These are phyloP conservation scores for Gautieria morchelliformis DNA, from an alignment of 768 basidiomycete genomes.

Conservation along the genomic window DNA sequence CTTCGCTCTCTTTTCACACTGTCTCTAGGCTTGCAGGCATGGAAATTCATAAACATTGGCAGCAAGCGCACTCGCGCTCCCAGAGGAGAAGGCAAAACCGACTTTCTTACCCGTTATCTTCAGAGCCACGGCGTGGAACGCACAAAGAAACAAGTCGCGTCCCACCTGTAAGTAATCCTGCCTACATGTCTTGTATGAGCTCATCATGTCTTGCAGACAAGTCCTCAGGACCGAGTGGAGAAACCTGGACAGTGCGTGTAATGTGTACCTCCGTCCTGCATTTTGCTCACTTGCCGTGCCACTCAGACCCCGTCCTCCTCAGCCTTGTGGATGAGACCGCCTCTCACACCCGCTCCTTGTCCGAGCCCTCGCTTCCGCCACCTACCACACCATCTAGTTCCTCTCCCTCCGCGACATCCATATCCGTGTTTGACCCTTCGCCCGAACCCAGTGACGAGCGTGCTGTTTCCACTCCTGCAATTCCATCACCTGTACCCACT, in stretches of 20 bases:
- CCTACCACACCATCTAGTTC: constrained; percentile 10
- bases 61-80: constrained; percentile 9
- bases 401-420: constrained; percentile 22
- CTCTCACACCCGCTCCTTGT: constrained; percentile 4
- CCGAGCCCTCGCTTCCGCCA: constrained; percentile 3
- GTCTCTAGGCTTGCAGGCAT: constrained; percentile 9
- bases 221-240: constrained; percentile 8
- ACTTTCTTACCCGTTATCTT: constrained; percentile 77
- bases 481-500: not conserved
- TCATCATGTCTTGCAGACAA: not conserved
- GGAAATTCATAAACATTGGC: constrained; percentile 4
- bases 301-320: constrained; percentile 7
- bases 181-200: not conserved
- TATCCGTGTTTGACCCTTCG: constrained; percentile 3
- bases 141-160: constrained; percentile 84
- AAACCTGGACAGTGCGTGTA: constrained; percentile 1
- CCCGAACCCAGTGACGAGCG: not conserved
- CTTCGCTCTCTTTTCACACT: constrained; percentile 1
- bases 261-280: not conserved
- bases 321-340: constrained; percentile 6
- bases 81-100: constrained; percentile 58
- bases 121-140: constrained; percentile 59
- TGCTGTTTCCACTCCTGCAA: not conserved
- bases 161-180: constrained; percentile 67
- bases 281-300: no score